These are phyloP conservation scores for Colletotrichum acutatum DNA, from an alignment of 2,329 filamentous ascomycete species.

Conservation along the genomic window DNA sequence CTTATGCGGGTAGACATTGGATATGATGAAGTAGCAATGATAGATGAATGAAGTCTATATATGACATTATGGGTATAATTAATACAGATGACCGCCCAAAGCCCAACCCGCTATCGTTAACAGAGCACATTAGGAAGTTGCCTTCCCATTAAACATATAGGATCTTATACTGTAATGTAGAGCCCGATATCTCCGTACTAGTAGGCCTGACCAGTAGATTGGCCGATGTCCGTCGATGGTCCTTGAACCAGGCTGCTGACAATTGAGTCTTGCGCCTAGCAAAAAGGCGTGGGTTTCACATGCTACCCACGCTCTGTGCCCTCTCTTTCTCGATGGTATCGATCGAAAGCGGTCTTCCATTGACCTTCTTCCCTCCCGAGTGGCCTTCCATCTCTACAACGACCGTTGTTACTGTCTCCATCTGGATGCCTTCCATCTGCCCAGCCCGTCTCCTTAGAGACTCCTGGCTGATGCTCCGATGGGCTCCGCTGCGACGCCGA, in stretches of 20 bases:
- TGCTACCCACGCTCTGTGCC: slow-evolving; percentile 25
- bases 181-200: neutral
- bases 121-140: no score
- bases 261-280: neutral
- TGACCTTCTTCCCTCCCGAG: neutral
- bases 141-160: neutral
- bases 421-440: slow-evolving; percentile 48
- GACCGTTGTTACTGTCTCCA: slow-evolving; percentile 56
- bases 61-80: slow-evolving; percentile 22
- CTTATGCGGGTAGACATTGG: neutral
- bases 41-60: neutral
- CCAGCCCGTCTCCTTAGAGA: slow-evolving; percentile 14
- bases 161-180: neutral
- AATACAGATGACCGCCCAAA: slow-evolving; percentile 13
- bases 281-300: neutral
- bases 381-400: slow-evolving; percentile 47
- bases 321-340: slow-evolving; percentile 24
- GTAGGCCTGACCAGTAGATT: neutral
- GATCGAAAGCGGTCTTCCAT: slow-evolving; percentile 7
- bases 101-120: neutral
- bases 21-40: neutral
- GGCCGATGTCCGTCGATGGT: neutral
- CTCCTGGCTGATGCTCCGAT: slow-evolving; percentile 31
- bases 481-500: neutral
- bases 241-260: neutral